Evolutionary conservation across 305 asterid species (phyloP).

Genomic region (Plantago coronopus): DNA sequence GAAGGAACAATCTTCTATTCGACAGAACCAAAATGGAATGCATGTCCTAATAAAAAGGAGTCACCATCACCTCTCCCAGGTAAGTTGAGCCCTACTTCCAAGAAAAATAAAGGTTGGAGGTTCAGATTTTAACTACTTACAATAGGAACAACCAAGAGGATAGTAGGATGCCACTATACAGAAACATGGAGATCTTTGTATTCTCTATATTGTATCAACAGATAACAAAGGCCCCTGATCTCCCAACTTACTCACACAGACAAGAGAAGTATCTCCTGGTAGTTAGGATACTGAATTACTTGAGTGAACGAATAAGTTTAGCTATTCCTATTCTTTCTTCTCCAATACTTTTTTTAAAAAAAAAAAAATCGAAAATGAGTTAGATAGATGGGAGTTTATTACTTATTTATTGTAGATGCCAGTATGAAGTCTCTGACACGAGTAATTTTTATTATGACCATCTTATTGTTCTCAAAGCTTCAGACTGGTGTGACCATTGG

Average conservation of each 20-base stretch:
- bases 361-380: not conserved
- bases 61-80: slow-evolving; percentile 37
- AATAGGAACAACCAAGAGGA: too few species aligned
- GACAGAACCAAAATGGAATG: slow-evolving; percentile 74
- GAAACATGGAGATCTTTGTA: too few species aligned
- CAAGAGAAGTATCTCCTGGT: not conserved
- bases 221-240: too few species aligned
- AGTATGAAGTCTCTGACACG: not conserved
- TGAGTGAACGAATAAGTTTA: not conserved
- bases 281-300: not conserved
- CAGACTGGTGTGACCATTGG: slow-evolving; percentile 96
- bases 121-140: too few species aligned
- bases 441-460: slow-evolving; percentile 4
- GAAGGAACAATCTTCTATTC: slow-evolving; percentile 80
- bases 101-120: not conserved
- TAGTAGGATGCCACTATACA: too few species aligned
- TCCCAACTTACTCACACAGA: too few species aligned
- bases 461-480: slow-evolving; percentile 41
- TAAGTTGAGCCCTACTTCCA: slow-evolving; percentile 26
- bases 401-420: too few species aligned
- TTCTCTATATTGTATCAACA: too few species aligned
- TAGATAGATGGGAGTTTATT: not conserved
- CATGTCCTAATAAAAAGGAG: slow-evolving; percentile 29
- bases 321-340: slow-evolving; percentile 8
- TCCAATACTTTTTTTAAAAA: not conserved